These are phyloP conservation scores for Pichia manshurica DNA, from an alignment of 805 yeast species.

Conservation along the genomic window DNA sequence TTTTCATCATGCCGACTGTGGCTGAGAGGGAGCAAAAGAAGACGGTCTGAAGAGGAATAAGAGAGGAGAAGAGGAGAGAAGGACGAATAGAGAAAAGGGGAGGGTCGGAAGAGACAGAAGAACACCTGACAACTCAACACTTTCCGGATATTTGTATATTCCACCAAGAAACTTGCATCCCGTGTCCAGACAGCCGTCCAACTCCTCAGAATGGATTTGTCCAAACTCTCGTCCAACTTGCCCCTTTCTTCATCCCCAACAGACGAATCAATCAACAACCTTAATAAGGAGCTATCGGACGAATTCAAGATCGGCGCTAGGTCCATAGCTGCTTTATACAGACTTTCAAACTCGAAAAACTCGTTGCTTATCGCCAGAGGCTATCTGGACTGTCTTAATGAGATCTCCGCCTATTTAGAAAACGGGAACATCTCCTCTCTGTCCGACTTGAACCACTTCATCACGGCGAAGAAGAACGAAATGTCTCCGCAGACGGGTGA, in stretches of 20 bases:
- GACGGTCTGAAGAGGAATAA: neutral
- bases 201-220: conserved; percentile 59
- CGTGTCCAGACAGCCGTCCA: too few relatives aligned
- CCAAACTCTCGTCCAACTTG: conserved; percentile 50
- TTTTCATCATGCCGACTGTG: neutral
- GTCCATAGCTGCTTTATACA: conserved; percentile 60
- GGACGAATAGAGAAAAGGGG: neutral
- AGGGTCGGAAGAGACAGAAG: neutral
- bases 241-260: conserved; percentile 49
- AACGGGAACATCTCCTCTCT: conserved; percentile 23
- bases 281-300: conserved; percentile 49
- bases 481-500: too few relatives aligned
- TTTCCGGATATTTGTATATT: too few relatives aligned
- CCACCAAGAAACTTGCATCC: too few relatives aligned
- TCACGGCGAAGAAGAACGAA: conserved; percentile 25
- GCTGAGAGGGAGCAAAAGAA: neutral
- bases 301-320: conserved; percentile 70
- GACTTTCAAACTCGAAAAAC: conserved; percentile 51
- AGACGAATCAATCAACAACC: conserved; percentile 40
- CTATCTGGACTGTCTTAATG: conserved; percentile 56
- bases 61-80: neutral
- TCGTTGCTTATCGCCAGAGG: conserved; percentile 48
- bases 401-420: conserved; percentile 32
- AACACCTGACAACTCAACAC: neutral
- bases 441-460: conserved; percentile 35